Percentiles rank a stretch among this genome's conserved stretches.
Evolutionary conservation across 345 rosid species (phyloP).

Genomic region (Salix brachista): DNA sequence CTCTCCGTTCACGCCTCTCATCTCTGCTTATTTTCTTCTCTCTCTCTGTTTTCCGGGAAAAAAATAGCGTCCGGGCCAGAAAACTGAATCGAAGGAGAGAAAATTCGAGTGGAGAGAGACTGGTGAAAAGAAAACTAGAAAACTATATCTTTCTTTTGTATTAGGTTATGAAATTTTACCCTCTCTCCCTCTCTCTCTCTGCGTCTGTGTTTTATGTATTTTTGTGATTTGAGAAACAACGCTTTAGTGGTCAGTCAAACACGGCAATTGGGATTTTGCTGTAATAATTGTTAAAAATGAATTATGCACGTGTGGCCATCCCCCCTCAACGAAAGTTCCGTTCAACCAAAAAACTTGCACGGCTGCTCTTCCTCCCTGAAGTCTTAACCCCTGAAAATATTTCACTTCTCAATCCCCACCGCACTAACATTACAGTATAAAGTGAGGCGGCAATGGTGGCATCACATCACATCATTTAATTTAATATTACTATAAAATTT

Average conservation of each 20-base stretch:
- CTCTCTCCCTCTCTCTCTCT: not conserved
- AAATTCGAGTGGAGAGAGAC: not conserved
- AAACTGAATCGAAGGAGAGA: conserved; percentile 2
- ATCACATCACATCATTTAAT: no score
- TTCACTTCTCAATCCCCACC: not conserved
- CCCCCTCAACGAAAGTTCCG: conserved; percentile 12
- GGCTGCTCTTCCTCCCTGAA: not conserved
- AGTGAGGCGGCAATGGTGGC: no score
- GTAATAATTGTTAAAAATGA: not conserved
- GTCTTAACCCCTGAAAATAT: not conserved
- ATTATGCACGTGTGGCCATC: conserved; percentile 13
- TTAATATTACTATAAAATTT: no score
- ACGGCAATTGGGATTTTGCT: conserved; percentile 41
- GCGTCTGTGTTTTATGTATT: not conserved
- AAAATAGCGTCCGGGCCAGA: conserved; percentile 20
- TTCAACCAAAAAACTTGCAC: conserved; percentile 12
- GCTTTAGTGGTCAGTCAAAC: conserved; percentile 42
- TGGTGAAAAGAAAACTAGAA: no score
- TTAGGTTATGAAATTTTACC: not conserved
- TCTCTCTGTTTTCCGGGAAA: conserved; percentile 16
- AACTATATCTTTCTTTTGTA: not conserved
- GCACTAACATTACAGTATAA: not conserved
- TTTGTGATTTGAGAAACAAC: not conserved
- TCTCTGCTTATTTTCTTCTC: conserved; percentile 17
- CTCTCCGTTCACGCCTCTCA: conserved; percentile 45